A percentile compares a stretch with the other conserved stretches of the same genome.
Conservation (phyloP, 1,139 yeast species). For the Kodamaea anthophila region DNA sequence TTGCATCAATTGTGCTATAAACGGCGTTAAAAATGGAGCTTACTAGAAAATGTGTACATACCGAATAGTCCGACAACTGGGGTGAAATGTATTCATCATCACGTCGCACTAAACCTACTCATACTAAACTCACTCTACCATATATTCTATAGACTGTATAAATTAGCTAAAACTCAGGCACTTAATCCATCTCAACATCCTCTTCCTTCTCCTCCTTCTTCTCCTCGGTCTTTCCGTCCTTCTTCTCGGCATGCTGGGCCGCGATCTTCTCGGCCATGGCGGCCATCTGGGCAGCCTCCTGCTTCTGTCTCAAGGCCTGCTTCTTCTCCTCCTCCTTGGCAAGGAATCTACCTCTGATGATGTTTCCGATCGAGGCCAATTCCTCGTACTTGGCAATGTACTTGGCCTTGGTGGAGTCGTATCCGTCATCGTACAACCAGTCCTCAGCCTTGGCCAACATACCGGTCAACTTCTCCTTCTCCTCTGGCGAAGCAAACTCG, state of each 20-base stretch:
- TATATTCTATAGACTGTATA: too few species aligned
- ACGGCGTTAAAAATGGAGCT: too few species aligned
- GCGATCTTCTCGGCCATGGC: conserved; percentile 89
- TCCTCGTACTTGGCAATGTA: conserved; percentile 98
- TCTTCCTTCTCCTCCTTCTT: conserved; percentile 19
- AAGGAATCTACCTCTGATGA: conserved; percentile 90
- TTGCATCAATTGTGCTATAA: too few species aligned
- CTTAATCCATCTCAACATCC: conserved; percentile 39
- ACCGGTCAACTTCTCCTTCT: conserved; percentile 71
- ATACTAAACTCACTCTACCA: too few species aligned
- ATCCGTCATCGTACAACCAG: conserved; percentile 97
- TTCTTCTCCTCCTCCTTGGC: conserved; percentile 94
- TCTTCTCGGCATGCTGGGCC: conserved; percentile 59
- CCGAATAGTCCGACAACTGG: too few species aligned
- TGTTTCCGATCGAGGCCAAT: conserved; percentile 88
- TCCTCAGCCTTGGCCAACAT: conserved; percentile 87
- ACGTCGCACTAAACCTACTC: too few species aligned
- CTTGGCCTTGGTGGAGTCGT: conserved; percentile 92
- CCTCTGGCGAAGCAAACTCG: conserved; percentile 83
- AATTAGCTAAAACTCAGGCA: too few species aligned
- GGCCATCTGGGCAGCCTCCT: conserved; percentile 82
- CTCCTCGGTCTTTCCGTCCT: conserved; percentile 26
- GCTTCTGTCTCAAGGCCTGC: conserved; percentile 80
- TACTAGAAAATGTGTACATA: too few species aligned
- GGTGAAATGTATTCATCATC: too few species aligned